Evolutionary conservation across 768 basidiomycete species (phyloP).

Genomic region (Boletus rex-veris): DNA sequence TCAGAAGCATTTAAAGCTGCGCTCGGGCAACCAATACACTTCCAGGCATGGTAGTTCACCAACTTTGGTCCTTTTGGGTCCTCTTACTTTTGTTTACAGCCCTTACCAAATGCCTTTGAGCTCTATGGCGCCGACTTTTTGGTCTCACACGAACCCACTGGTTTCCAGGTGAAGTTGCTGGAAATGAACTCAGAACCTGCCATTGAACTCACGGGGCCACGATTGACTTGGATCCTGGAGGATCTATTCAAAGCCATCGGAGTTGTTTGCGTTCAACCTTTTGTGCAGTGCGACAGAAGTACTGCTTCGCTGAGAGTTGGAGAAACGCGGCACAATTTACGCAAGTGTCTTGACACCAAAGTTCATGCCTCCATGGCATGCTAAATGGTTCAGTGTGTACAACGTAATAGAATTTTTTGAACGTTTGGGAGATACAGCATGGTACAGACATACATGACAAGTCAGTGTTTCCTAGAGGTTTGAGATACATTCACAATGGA

Average conservation of each 20-base stretch:
- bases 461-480: slow-evolving; percentile 10
- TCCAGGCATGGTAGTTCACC: slow-evolving; percentile 54
- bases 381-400: slow-evolving; percentile 1
- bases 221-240: slow-evolving; percentile 76
- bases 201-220: slow-evolving; percentile 86
- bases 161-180: slow-evolving; percentile 67
- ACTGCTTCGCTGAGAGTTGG: slow-evolving; percentile 47
- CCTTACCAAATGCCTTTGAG: slow-evolving; percentile 89
- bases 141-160: slow-evolving; percentile 44
- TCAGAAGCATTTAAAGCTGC: slow-evolving; percentile 86
- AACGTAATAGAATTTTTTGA: neutral
- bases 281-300: slow-evolving; percentile 23
- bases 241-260: slow-evolving; percentile 76
- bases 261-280: slow-evolving; percentile 67
- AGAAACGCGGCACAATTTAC: slow-evolving; percentile 49
- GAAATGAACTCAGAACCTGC: slow-evolving; percentile 97
- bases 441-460: neutral
- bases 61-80: neutral
- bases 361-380: slow-evolving; percentile 35
- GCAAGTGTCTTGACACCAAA: slow-evolving; percentile 63
- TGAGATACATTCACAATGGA: neutral
- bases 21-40: slow-evolving; percentile 74
- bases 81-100: slow-evolving; percentile 39
- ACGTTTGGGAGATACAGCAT: neutral
- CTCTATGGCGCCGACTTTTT: slow-evolving; percentile 94